Conservation (phyloP, 208 protist species). For the Angomonas deanei region DNA sequence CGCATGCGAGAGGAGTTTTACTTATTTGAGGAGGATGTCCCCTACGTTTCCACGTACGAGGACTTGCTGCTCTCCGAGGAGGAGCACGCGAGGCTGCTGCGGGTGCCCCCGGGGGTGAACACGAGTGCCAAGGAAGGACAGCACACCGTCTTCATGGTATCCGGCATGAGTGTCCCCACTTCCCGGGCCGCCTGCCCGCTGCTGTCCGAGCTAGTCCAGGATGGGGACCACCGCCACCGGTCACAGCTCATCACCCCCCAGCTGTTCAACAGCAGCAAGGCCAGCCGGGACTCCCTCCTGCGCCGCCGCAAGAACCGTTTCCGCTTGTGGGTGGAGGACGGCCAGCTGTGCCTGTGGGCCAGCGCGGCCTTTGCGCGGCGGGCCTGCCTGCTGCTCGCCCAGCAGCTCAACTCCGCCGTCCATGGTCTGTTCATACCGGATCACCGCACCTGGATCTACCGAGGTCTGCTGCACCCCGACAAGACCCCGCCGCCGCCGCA, state of each 20-base stretch:
- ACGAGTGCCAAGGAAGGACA: slow-evolving; percentile 31
- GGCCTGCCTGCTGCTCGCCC: slow-evolving; percentile 55
- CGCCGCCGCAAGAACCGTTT: slow-evolving; percentile 49
- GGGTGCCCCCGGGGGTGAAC: slow-evolving; percentile 20
- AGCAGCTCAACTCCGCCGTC: slow-evolving; percentile 64
- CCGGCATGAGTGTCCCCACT: slow-evolving; percentile 60
- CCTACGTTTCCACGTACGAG: slow-evolving; percentile 11
- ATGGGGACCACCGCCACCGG: background rate
- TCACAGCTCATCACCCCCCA: background rate
- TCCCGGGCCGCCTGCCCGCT: slow-evolving; percentile 39
- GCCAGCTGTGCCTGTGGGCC: slow-evolving; percentile 60
- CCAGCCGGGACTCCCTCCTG: slow-evolving; percentile 15
- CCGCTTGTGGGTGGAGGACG: slow-evolving; percentile 74
- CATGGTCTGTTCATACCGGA: slow-evolving; percentile 46
- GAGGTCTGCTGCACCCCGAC: slow-evolving; percentile 47
- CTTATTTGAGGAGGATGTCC: slow-evolving; percentile 72
- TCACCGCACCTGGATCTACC: slow-evolving; percentile 53
- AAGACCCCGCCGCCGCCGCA: slow-evolving; percentile 29
- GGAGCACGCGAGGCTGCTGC: slow-evolving; percentile 6
- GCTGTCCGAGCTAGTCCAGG: background rate
- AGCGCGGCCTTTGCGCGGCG: slow-evolving; percentile 70
- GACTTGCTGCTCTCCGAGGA: slow-evolving; percentile 31
- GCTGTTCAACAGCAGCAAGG: background rate
- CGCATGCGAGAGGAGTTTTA: slow-evolving; percentile 32
- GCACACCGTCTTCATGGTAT: slow-evolving; percentile 62